These are phyloP conservation scores for Coemansia umbellata DNA, from an alignment of 192 early-diverging fungal genomes.

Conservation along the genomic window DNA sequence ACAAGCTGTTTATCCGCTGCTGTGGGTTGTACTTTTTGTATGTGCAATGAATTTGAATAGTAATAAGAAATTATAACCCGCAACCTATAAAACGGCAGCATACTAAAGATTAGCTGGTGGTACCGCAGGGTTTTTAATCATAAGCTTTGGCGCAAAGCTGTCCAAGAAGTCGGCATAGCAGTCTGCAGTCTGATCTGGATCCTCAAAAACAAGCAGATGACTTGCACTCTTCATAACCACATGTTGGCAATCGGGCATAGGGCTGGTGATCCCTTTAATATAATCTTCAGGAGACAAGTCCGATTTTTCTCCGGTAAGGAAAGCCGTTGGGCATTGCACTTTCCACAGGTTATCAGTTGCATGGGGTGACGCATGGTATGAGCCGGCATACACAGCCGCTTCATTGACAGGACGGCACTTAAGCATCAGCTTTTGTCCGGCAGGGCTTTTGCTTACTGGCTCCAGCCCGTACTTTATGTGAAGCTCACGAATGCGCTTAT, in stretches of 20 bases:
- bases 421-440: conserved; percentile 2
- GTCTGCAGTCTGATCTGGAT: conserved; percentile 18
- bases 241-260: conserved; percentile 14
- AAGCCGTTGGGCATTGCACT: conserved; percentile 25
- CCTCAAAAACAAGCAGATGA: conserved; percentile 31
- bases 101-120: too few species aligned
- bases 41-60: too few species aligned
- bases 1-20: too few species aligned
- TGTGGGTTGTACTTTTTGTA: too few species aligned
- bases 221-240: conserved; percentile 22
- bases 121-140: too few species aligned
- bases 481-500: conserved; percentile 25
- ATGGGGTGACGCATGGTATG: conserved; percentile 8
- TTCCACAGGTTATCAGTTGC: conserved; percentile 10
- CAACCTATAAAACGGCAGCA: too few species aligned
- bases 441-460: neutral
- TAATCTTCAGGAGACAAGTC: conserved; percentile 3
- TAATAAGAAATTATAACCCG: too few species aligned
- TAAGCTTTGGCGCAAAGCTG: conserved; percentile 7
- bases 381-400: conserved; percentile 21
- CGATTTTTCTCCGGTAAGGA: conserved; percentile 35
- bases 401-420: conserved; percentile 44
- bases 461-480: conserved; percentile 32
- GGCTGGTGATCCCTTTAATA: conserved; percentile 10
- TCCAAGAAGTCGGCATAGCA: conserved; percentile 15